Evolutionary conservation across 2,329 filamentous ascomycete species (phyloP), one percentile per base, ranked within the genome.

Genomic region (Periconia sp.): DNA sequence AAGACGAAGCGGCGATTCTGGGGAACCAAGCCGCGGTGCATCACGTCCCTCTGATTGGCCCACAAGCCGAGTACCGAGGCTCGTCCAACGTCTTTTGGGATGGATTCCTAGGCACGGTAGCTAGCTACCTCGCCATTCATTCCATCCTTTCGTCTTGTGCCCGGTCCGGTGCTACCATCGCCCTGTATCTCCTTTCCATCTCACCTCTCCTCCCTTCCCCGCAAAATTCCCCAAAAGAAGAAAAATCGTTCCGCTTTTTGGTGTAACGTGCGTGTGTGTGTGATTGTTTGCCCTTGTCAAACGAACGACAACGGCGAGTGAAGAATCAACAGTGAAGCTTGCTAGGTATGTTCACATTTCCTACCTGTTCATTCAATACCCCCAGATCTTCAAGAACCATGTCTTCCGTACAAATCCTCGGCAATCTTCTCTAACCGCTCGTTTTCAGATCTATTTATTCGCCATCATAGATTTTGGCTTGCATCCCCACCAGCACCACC

Each of bases 1-100:
- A n/a, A 27, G 23, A 27, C 23, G 23, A 27, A 8, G 23, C 23
- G 23, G 23, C 23, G 23, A 27, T 27, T 27, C 23, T 27, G 23
- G 23, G 23, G 33, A 37, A 37, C 3, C 11, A 37, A 37, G 33
- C 33, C 33, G 11, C 33, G 33, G 33, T 13, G 33, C 13, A 6
- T n/a, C 5, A 37, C 6, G 33, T 3, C 6, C 33, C 3, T 37
- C 15, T 37, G 33, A 49, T 45, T 50, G 41, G 48, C 30, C 19
- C 9, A 17, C 19, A 42, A 40, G 33, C 33, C 33, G 18, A 45
- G 41, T 50, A 50, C 48, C 48, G 48, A 50, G 48, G 48, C 48
- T 17, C 47, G 23, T 10, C 9, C 10, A 9, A 20, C 8, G 44
- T n/a, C 41, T 50, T 37, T 37, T 37, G 23, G 23, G 23, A 27